Evolutionary conservation across 139 green algal genomes (phyloP).

Genomic region (Chlamydomonas sphaeroides): DNA sequence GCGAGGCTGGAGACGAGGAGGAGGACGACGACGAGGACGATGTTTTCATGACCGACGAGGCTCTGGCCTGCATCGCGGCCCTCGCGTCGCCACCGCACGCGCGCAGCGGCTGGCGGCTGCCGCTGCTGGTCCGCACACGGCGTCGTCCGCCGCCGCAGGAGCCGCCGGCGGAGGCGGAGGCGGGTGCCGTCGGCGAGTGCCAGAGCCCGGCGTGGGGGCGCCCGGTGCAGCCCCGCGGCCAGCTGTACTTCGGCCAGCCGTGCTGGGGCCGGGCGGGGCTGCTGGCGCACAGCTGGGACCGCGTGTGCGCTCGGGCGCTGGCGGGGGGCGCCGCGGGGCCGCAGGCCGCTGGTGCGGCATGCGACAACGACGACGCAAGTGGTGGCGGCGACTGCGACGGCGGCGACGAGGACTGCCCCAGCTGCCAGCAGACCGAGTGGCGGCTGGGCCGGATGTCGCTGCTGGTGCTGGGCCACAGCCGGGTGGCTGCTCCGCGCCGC

Average conservation of each 20-base stretch:
- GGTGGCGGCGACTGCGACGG: neutral
- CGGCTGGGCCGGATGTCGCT: neutral
- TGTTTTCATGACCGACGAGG: constrained; percentile 8
- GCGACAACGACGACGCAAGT: neutral
- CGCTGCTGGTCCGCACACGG: neutral
- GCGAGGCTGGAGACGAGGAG: neutral
- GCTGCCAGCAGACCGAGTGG: constrained; percentile 32
- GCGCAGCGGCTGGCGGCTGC: constrained; percentile 3
- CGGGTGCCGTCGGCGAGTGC: no score
- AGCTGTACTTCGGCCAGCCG: constrained; percentile 28
- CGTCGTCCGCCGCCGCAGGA: neutral
- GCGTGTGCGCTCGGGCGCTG: neutral
- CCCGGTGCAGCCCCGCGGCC: no score
- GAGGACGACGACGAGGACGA: neutral
- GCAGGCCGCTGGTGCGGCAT: neutral
- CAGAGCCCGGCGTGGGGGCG: no score
- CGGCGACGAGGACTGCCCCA: constrained; percentile 3
- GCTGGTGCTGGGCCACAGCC: constrained; percentile 12
- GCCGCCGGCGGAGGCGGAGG: neutral
- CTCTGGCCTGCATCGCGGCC: neutral
- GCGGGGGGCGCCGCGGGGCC: neutral
- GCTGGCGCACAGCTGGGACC: neutral
- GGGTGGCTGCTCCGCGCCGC: neutral
- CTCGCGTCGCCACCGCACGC: neutral
- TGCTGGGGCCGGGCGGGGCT: neutral